Conservation (phyloP, 306 rosid species). For the Prunus armeniaca region DNA sequence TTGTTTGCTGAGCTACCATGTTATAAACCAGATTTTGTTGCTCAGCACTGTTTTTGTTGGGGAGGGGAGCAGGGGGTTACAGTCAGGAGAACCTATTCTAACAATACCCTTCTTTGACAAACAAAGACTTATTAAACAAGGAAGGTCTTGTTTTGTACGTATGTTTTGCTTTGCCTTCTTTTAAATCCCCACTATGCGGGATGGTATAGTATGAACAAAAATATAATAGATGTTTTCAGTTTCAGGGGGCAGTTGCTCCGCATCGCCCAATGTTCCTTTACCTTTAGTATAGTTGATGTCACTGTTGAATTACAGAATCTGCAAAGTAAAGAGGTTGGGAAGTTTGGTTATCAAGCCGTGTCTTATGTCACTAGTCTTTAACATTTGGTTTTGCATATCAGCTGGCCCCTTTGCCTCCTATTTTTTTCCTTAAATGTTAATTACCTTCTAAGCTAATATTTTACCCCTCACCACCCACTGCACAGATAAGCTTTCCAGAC, state of each 20-base stretch:
- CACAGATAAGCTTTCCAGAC: constrained; percentile 80
- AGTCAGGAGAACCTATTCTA: not conserved
- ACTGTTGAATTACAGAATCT: not conserved
- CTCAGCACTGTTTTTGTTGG: not conserved
- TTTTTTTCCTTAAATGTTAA: not conserved
- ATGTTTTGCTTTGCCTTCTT: not conserved
- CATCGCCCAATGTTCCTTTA: no score
- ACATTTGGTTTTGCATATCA: not conserved
- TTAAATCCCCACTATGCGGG: not conserved
- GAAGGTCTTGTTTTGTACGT: no score
- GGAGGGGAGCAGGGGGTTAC: not conserved
- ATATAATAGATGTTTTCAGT: no score
- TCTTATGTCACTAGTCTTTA: not conserved
- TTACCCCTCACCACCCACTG: not conserved
- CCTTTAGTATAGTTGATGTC: no score
- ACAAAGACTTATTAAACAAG: no score
- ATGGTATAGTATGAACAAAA: not conserved
- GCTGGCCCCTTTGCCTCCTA: not conserved
- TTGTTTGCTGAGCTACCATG: not conserved
- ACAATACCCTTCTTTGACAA: not conserved
- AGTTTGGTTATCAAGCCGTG: not conserved
- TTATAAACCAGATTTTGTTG: not conserved
- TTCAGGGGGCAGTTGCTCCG: no score
- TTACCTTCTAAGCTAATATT: not conserved
- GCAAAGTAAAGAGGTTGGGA: not conserved